phyloP scores from a whole-genome alignment of 176 grass and related monocot genomes.

The Saccharum officinarum region DNA sequence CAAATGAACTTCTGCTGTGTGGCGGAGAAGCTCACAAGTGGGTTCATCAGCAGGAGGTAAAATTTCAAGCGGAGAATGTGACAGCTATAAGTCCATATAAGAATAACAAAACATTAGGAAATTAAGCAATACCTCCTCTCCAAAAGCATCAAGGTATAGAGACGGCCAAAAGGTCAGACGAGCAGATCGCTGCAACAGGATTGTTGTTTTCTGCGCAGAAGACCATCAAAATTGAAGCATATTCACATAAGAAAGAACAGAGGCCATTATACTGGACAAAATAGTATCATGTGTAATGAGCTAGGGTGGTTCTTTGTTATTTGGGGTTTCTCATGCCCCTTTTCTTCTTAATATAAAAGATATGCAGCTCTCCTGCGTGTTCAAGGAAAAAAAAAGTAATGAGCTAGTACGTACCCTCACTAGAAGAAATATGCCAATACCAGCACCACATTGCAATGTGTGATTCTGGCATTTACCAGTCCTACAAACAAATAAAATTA shows the following conservation, averaged over 20 bases:
- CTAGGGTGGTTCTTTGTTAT: neutral
- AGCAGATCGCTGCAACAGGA: constrained; percentile 87
- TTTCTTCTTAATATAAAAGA: neutral
- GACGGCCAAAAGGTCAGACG: constrained; percentile 93
- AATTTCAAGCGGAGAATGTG: neutral
- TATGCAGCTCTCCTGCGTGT: neutral
- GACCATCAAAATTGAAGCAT: constrained; percentile 28
- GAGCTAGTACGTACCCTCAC: constrained; percentile 75
- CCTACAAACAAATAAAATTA: constrained; percentile 46
- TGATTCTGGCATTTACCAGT: constrained; percentile 83
- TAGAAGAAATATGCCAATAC: constrained; percentile 93
- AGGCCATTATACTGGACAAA: constrained; percentile 4
- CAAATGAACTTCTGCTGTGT: neutral
- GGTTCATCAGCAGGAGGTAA: neutral
- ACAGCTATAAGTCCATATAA: neutral
- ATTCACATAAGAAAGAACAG: neutral
- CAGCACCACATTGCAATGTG: constrained; percentile 78
- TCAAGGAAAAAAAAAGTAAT: neutral
- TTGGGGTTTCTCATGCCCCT: neutral
- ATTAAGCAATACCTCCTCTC: constrained; percentile 82
- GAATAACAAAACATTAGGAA: neutral
- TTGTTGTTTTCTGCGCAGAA: constrained; percentile 83
- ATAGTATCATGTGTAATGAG: neutral
- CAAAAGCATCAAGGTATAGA: constrained; percentile 87
- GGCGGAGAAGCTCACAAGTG: neutral